phyloP scores from a whole-genome alignment of 202 grass and related monocot species.

The Setaria italica region DNA sequence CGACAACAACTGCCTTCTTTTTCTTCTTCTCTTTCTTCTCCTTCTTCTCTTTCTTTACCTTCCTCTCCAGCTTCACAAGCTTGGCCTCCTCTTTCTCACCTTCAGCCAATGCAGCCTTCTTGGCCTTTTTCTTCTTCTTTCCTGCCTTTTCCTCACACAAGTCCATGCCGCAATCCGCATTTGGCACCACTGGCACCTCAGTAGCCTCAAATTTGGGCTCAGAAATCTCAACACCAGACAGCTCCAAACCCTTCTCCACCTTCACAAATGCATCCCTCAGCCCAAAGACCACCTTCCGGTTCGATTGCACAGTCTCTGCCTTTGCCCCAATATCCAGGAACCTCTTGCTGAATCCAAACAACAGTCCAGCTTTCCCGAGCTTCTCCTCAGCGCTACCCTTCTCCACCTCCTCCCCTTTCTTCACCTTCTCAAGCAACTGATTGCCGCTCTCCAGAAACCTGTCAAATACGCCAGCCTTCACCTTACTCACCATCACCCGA shows the following conservation, averaged over 20 bases:
- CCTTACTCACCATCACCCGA: constrained; percentile 77
- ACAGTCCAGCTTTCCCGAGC: constrained; percentile 64
- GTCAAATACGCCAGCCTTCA: constrained; percentile 68
- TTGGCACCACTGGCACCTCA: background rate
- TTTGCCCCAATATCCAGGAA: constrained; percentile 72
- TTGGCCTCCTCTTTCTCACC: constrained; percentile 36
- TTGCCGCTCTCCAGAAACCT: constrained; percentile 58
- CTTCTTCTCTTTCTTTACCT: constrained; percentile 48
- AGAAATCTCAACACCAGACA: constrained; percentile 57
- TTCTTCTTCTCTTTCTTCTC: constrained; percentile 61
- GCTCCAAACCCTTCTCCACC: constrained; percentile 69
- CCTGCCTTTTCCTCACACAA: constrained; percentile 47
- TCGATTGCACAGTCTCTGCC: constrained; percentile 65
- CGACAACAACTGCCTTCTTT: constrained; percentile 44
- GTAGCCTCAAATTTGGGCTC: constrained; percentile 34
- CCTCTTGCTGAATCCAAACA: constrained; percentile 66
- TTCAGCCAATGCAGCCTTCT: constrained; percentile 41
- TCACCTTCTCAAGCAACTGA: constrained; percentile 56
- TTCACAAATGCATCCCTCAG: constrained; percentile 80
- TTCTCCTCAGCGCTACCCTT: constrained; percentile 59
- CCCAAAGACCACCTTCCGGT: constrained; percentile 68
- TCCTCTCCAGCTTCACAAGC: constrained; percentile 45
- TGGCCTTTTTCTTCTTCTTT: constrained; percentile 64
- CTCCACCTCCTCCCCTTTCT: constrained; percentile 59
- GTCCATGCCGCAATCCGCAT: constrained; percentile 38